These are phyloP conservation scores for Fusarium devonianum DNA, from an alignment of 2,329 filamentous ascomycete species.

Conservation along the genomic window DNA sequence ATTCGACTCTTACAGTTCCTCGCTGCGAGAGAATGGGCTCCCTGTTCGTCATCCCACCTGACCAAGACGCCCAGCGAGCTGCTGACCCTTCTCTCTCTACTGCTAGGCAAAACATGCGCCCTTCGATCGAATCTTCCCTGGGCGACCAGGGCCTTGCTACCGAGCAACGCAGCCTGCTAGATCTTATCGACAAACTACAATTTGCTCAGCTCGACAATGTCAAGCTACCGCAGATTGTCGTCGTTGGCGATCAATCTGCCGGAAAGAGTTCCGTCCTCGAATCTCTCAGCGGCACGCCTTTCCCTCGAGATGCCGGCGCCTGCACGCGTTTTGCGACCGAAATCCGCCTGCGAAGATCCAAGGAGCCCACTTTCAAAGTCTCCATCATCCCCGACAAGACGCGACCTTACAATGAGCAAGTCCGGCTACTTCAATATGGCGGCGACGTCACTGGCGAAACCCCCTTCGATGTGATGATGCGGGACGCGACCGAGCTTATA, in stretches of 20 bases:
- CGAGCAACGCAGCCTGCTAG: conserved; percentile 64
- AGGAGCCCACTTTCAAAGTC: conserved; percentile 55
- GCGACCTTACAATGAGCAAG: conserved; percentile 56
- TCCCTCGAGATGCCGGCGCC: conserved; percentile 65
- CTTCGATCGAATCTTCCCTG: conserved; percentile 56
- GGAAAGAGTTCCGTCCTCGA: conserved; percentile 71
- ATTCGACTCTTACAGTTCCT: conserved; percentile 1
- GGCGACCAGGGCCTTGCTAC: conserved; percentile 58
- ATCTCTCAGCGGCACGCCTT: conserved; percentile 67
- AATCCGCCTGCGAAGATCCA: conserved; percentile 60
- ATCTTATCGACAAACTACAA: conserved; percentile 64
- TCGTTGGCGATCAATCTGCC: conserved; percentile 69
- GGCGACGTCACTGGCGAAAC: conserved; percentile 54
- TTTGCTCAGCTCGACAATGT: conserved; percentile 60
- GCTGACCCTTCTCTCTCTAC: conserved; percentile 37
- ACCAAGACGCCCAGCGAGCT: conserved; percentile 27
- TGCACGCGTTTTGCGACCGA: conserved; percentile 70
- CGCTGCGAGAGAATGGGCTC: conserved; percentile 39
- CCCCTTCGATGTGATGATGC: conserved; percentile 60
- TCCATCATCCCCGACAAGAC: conserved; percentile 63
- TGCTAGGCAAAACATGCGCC: conserved; percentile 46
- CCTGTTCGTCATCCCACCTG: conserved; percentile 37
- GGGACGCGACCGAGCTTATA: conserved; percentile 58
- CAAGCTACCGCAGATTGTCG: conserved; percentile 67
- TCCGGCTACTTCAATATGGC: conserved; percentile 56